Evolutionary conservation across 2,329 filamentous ascomycete species (phyloP), one percentile per base, ranked within the genome.

Genomic region (Hypocrella siamensis): DNA sequence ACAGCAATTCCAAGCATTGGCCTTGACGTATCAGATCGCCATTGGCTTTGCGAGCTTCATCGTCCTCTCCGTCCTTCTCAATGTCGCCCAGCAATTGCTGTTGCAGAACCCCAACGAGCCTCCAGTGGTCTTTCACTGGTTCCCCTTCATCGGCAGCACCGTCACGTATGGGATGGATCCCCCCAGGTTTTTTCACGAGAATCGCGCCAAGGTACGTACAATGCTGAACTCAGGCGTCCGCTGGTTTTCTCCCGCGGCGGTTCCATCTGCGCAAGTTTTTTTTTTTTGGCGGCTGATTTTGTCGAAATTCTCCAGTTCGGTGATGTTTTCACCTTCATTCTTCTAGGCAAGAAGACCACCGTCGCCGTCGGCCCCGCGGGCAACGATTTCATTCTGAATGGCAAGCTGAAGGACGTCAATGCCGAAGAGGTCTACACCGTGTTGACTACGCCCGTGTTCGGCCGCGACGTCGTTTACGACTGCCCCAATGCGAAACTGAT

Each of bases 141-240:
- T 88, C 47, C 82, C 81, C 36, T 58, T 93, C 43, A 67, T 98
- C 47, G 88, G 88, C 41, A 94, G 79, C 62, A 94, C 90, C 37
- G 65, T 96, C 46, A 81, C 74, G 28, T 98, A 96, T 60, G 88
- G 88, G 55, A 94, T 94, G 58, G 84, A 96, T 49, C 88, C 88
- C 12, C 86, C 83, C 48, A 66, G 64, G 31, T 96, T 94, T 68
- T 93, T 94, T 63, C 65, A 45, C 70, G 75, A 65, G 52, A 70
- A 70, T 57, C 75, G 75, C 45, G 65, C 70, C 46, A 92, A 92
- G 76, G 81, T 85, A 47, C 38, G 59, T 53, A 22, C 21, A 7
- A 7, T 22, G 21, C 12, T 22, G 7, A n/a, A n/a, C 21, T 22
- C 12, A 22, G 21, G 7, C 21, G 21, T 22, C 12, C 7, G 7